Percentiles rank a stretch among this genome's conserved stretches.
Evolutionary conservation across 345 rosid species (phyloP).

Genomic region (Eucalyptus regnans): DNA sequence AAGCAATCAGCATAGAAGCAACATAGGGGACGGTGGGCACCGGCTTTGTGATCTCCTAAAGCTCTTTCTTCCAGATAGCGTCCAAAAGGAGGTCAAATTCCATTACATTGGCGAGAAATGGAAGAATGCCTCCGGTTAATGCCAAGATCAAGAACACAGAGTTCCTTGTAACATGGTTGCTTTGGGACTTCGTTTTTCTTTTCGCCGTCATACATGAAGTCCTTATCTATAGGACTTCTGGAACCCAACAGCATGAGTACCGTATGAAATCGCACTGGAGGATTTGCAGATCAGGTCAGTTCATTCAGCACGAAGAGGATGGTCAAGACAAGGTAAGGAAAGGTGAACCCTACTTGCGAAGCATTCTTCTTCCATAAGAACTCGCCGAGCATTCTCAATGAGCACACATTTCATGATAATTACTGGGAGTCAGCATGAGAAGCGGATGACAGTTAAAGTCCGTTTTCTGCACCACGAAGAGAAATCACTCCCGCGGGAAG

Average conservation of each 20-base stretch:
- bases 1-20: conserved; percentile 16
- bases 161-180: conserved; percentile 19
- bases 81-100: conserved; percentile 20
- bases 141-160: conserved; percentile 8
- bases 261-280: conserved; percentile 20
- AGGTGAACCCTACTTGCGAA: conserved; percentile 18
- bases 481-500: background rate
- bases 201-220: background rate
- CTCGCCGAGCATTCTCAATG: conserved; percentile 21
- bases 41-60: conserved; percentile 23
- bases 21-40: conserved; percentile 20
- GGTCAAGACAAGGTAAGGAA: conserved; percentile 3
- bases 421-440: background rate
- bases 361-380: conserved; percentile 22
- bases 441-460: background rate
- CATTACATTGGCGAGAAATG: background rate
- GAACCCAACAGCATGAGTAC: conserved; percentile 11
- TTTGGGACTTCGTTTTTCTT: conserved; percentile 9
- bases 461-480: background rate
- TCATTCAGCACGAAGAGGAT: background rate
- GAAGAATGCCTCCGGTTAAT: conserved; percentile 21
- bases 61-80: conserved; percentile 25
- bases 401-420: background rate
- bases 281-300: background rate
- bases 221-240: background rate